These are phyloP conservation scores for Millerozyma miso DNA, from an alignment of 805 yeast genomes.

Conservation along the genomic window DNA sequence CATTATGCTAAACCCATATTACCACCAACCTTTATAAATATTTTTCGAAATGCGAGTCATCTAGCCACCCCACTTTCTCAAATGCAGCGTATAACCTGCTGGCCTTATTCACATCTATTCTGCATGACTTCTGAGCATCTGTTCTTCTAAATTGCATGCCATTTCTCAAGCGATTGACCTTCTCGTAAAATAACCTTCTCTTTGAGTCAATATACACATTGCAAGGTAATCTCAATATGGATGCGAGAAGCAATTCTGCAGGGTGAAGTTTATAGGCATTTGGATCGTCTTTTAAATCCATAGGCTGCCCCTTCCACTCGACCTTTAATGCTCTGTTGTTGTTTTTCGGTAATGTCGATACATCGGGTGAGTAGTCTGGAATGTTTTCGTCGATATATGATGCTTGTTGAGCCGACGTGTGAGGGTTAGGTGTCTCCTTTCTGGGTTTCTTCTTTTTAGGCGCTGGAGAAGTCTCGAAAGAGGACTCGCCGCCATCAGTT, in stretches of 20 bases:
- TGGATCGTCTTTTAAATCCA: slow-evolving; percentile 83
- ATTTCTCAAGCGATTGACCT: slow-evolving; percentile 66
- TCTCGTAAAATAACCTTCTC: slow-evolving; percentile 83
- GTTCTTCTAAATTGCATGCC: slow-evolving; percentile 89
- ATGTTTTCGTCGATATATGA: slow-evolving; percentile 63
- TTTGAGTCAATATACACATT: slow-evolving; percentile 66
- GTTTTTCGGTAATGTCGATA: slow-evolving; percentile 57
- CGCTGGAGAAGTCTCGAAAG: slow-evolving; percentile 10
- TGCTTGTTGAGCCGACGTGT: slow-evolving; percentile 39
- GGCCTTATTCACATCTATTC: slow-evolving; percentile 95
- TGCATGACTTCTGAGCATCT: slow-evolving; percentile 96
- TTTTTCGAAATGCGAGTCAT: slow-evolving; percentile 62
- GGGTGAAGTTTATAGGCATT: slow-evolving; percentile 74
- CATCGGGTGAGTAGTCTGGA: slow-evolving; percentile 80
- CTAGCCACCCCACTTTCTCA: slow-evolving; percentile 89
- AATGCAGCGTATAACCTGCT: slow-evolving; percentile 85
- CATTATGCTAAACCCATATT: not conserved
- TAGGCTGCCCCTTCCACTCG: slow-evolving; percentile 98
- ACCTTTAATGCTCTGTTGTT: slow-evolving; percentile 72
- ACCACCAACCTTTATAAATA: slow-evolving; percentile 7
- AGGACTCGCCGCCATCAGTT: slow-evolving; percentile 3
- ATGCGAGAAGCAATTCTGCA: slow-evolving; percentile 82
- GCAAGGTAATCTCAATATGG: slow-evolving; percentile 84
- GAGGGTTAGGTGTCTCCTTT: slow-evolving; percentile 22
- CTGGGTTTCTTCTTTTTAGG: slow-evolving; percentile 42